A percentile compares a stretch with the other conserved stretches of the same genome.
These are phyloP conservation scores for Cyberlindnera euphorbiae DNA, from an alignment of 805 yeast species.

Conservation along the genomic window DNA sequence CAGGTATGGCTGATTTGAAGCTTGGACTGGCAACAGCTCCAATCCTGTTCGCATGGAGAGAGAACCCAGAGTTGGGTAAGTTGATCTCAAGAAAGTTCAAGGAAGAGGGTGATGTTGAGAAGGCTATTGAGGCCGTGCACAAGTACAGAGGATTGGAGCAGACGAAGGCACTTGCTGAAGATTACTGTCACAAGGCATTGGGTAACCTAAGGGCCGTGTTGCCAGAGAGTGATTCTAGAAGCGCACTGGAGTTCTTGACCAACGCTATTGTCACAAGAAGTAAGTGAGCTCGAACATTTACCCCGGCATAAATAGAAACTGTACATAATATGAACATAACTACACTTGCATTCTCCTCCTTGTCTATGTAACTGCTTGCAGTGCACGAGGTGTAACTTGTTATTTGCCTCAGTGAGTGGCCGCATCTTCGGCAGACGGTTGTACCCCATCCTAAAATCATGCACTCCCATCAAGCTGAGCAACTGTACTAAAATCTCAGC, in stretches of 20 bases:
- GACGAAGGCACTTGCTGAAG: conserved; percentile 71
- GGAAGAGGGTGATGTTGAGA: conserved; percentile 76
- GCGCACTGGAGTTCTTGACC: conserved; percentile 82
- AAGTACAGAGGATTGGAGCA: conserved; percentile 68
- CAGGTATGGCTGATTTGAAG: conserved; percentile 91
- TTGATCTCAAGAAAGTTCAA: conserved; percentile 80
- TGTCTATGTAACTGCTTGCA: no score
- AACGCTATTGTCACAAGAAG: conserved; percentile 77
- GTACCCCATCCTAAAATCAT: no score
- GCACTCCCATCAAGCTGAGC: no score
- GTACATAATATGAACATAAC: no score
- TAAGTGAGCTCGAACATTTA: conserved; percentile 44
- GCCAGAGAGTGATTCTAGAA: conserved; percentile 86
- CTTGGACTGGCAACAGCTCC: conserved; percentile 97
- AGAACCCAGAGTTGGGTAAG: conserved; percentile 78
- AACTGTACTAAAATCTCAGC: no score
- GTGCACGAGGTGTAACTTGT: no score
- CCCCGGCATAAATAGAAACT: no score
- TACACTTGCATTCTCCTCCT: no score
- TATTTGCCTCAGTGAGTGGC: no score
- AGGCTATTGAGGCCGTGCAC: conserved; percentile 71
- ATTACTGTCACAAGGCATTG: conserved; percentile 74
- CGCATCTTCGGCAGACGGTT: no score
- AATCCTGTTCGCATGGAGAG: conserved; percentile 88
- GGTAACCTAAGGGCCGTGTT: conserved; percentile 56